phyloP scores from a whole-genome alignment of 2,329 filamentous ascomycete species.

The Ilyonectria destructans region DNA sequence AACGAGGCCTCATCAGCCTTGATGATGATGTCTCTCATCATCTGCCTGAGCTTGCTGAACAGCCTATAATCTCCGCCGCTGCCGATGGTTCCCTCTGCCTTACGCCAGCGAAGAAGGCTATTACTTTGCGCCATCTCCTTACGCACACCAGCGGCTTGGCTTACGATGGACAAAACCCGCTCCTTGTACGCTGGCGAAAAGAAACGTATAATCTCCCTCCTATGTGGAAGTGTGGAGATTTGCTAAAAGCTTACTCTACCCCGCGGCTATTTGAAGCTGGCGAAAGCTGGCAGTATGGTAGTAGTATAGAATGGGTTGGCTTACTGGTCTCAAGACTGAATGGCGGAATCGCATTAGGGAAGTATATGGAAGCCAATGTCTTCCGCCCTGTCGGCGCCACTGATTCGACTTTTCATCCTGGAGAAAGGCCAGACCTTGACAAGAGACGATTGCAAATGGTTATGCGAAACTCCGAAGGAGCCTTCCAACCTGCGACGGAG shows the following conservation, averaged over 20 bases:
- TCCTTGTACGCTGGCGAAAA: constrained; percentile 4
- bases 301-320: constrained; percentile 18
- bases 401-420: constrained; percentile 13
- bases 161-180: constrained; percentile 18
- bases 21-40: constrained; percentile 12
- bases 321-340: constrained; percentile 10
- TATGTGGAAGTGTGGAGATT: constrained; percentile 10
- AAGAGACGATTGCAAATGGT: constrained; percentile 16
- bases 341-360: neutral
- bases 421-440: neutral
- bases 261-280: constrained; percentile 20
- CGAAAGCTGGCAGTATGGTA: constrained; percentile 18
- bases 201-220: constrained; percentile 7
- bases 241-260: constrained; percentile 12
- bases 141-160: constrained; percentile 18
- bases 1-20: constrained; percentile 9
- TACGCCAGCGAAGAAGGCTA: constrained; percentile 6
- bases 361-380: constrained; percentile 19
- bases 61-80: constrained; percentile 16
- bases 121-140: constrained; percentile 16
- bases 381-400: neutral
- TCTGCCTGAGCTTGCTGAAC: constrained; percentile 11
- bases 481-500: neutral
- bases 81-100: neutral
- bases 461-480: neutral